These are phyloP conservation scores for Metschnikowia cubensis DNA, from an alignment of 805 yeast genomes.

Conservation along the genomic window DNA sequence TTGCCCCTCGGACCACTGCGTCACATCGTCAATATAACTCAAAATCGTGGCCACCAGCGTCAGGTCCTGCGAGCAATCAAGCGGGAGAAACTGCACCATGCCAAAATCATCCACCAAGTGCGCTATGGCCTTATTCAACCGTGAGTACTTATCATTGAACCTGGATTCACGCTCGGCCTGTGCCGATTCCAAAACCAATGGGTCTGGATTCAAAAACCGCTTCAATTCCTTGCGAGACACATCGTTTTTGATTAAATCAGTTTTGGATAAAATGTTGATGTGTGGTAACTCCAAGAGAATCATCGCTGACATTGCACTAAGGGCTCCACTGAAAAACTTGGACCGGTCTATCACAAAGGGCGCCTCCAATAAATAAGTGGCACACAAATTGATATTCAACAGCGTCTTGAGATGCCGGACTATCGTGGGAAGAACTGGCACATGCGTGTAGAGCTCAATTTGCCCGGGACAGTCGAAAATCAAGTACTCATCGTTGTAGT, in stretches of 20 bases:
- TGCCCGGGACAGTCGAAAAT: slow-evolving; percentile 98
- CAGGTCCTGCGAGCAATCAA: slow-evolving; percentile 65
- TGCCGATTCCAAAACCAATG: slow-evolving; percentile 52
- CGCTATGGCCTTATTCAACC: slow-evolving; percentile 78
- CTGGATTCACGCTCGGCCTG: slow-evolving; percentile 8
- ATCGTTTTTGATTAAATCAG: slow-evolving; percentile 80
- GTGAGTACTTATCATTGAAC: slow-evolving; percentile 56
- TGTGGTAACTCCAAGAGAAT: slow-evolving; percentile 92
- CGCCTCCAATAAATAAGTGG: slow-evolving; percentile 88
- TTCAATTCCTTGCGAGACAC: slow-evolving; percentile 73
- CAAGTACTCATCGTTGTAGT: slow-evolving; percentile 87
- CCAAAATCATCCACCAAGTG: slow-evolving; percentile 94
- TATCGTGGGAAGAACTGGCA: slow-evolving; percentile 87
- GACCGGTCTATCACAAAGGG: slow-evolving; percentile 88
- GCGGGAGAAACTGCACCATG: slow-evolving; percentile 94
- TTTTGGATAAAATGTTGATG: slow-evolving; percentile 80
- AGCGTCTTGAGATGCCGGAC: slow-evolving; percentile 79
- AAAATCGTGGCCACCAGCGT: slow-evolving; percentile 77
- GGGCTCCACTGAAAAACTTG: slow-evolving; percentile 91
- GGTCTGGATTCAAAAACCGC: slow-evolving; percentile 87
- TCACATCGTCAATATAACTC: slow-evolving; percentile 91
- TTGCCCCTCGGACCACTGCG: slow-evolving; percentile 96
- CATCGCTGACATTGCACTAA: slow-evolving; percentile 98
- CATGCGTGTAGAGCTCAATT: slow-evolving; percentile 89
- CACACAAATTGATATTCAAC: slow-evolving; percentile 84